Base-by-base conservation (phyloP, 805 yeast genomes). In the Kuraishia ogatae region DNA sequence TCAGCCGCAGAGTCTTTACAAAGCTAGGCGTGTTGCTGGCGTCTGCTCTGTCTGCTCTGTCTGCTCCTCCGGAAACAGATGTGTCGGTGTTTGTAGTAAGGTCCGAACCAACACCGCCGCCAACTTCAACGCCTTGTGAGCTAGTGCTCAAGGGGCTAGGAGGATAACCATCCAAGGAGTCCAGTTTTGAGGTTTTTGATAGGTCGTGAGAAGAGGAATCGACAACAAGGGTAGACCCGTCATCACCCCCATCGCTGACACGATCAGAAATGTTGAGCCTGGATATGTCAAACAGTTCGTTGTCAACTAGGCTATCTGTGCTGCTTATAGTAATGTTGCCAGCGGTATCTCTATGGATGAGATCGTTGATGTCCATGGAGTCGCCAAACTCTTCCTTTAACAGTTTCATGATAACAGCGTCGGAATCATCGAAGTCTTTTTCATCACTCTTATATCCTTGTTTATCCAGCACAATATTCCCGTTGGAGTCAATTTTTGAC, bases 391-490 rank as follows among this genome's bases (percentile, higher is more conserved):
- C 97, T 60, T 89, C 94, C 39, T 81, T 74, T 53, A 93, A 74
- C 48, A 92, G 74, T 60, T 85, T 84, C 61, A 83, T 83, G 57
- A 94, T 81, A 43, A 87, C 72, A 53, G 84, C 84, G 66, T 91
- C 97, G 0, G 96, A 82, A 61, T 82, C 84, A 53, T 84, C 84
- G 48, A 87, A 81, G 66, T 86, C 89, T 60, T 84, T 83, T 53
- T 84, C 87, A 62, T 85, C 90, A 39, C 96, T 87, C 70, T 92
- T 93, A 71, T 94, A 94, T 19, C 99, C 99, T 62, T 91, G 96
- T 85, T 93, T 89, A 71, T 94, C 99, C 50, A 94, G 72, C 48
- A 91, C 80, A 61, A 94, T 77, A 65, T 91, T 97, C 13, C 99
- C 99, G 63, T 89, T 88, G 58, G 86, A 85, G 59, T 89, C 96